Conservation (phyloP, 371 early-diverging fungal genomes). For the Mucor velutinosus region DNA sequence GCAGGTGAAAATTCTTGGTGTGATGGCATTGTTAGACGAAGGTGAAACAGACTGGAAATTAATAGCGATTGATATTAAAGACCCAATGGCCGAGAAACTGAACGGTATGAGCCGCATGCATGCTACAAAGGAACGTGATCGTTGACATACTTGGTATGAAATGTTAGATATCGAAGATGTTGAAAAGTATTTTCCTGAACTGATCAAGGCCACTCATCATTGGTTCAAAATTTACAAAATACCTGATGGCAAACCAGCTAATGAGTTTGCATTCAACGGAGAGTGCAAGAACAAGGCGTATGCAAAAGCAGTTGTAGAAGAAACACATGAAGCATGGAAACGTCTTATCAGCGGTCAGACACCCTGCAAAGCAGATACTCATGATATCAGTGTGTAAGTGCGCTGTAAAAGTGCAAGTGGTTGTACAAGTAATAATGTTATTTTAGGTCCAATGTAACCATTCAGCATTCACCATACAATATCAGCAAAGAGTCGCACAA, state of each 20-base stretch:
- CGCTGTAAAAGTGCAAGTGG: neutral
- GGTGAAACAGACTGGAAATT: slow-evolving; percentile 99
- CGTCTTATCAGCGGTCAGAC: slow-evolving; percentile 45
- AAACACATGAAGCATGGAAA: slow-evolving; percentile 64
- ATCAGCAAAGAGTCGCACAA: slow-evolving; percentile 19
- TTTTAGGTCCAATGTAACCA: slow-evolving; percentile 36
- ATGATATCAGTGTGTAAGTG: slow-evolving; percentile 33
- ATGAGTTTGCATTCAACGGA: slow-evolving; percentile 97
- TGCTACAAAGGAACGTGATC: neutral
- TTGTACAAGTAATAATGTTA: neutral
- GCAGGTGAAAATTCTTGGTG: slow-evolving; percentile 98
- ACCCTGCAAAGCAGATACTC: slow-evolving; percentile 43
- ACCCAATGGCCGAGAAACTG: slow-evolving; percentile 90
- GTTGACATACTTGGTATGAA: neutral
- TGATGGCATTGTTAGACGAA: slow-evolving; percentile 97
- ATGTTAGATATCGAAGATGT: slow-evolving; percentile 93
- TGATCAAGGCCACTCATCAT: slow-evolving; percentile 94
- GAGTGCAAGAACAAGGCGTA: slow-evolving; percentile 79
- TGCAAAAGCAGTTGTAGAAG: slow-evolving; percentile 54
- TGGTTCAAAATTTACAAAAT: slow-evolving; percentile 99
- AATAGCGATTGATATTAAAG: slow-evolving; percentile 94
- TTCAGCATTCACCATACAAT: slow-evolving; percentile 37
- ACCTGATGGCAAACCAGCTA: slow-evolving; percentile 99
- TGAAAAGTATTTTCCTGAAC: slow-evolving; percentile 94
- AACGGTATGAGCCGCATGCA: slow-evolving; percentile 57